Percentiles rank a stretch among this genome's conserved stretches.
These are phyloP conservation scores for Puya raimondii DNA, from an alignment of 176 grass and related monocot genomes.

Conservation along the genomic window DNA sequence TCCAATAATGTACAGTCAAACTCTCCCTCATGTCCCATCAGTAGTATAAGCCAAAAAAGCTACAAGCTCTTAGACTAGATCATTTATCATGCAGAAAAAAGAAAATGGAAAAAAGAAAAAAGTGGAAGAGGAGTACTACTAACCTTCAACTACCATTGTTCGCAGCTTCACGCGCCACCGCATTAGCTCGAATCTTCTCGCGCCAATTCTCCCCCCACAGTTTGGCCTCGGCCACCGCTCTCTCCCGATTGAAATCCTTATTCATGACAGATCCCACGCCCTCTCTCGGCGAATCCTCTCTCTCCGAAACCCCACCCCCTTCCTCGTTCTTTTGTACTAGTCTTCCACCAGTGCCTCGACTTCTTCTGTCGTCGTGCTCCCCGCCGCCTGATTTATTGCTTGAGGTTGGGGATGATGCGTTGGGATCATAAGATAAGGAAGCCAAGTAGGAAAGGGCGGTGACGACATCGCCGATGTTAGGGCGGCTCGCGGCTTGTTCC, in stretches of 20 bases:
- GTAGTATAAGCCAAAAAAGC: slow-evolving; percentile 15
- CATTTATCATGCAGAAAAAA: slow-evolving; percentile 12
- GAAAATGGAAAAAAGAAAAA: not conserved
- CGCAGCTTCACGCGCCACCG: slow-evolving; percentile 7
- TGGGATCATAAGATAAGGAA: slow-evolving; percentile 10
- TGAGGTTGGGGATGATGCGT: slow-evolving; percentile 3
- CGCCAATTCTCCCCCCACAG: slow-evolving; percentile 91
- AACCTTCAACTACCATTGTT: slow-evolving; percentile 13
- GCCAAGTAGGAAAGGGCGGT: slow-evolving; percentile 24
- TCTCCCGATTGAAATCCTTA: slow-evolving; percentile 3
- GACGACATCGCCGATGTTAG: slow-evolving; percentile 16
- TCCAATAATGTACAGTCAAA: slow-evolving; percentile 44
- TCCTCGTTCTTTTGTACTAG: slow-evolving; percentile 4
- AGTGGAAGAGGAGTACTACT: slow-evolving; percentile 4
- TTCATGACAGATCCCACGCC: not conserved
- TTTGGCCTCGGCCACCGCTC: slow-evolving; percentile 84
- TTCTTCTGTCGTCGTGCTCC: slow-evolving; percentile 13
- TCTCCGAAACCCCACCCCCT: slow-evolving; percentile 8
- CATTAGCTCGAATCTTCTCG: slow-evolving; percentile 49
- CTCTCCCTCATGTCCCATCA: slow-evolving; percentile 5
- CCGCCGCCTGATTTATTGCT: slow-evolving; percentile 12
- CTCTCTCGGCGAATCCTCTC: not conserved
- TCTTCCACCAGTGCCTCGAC: not conserved
- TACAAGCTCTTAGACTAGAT: not conserved
- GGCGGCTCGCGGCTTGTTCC: slow-evolving; percentile 20